These are phyloP conservation scores for Linderniella brevidens DNA, from an alignment of 257 asterid species.

Conservation along the genomic window DNA sequence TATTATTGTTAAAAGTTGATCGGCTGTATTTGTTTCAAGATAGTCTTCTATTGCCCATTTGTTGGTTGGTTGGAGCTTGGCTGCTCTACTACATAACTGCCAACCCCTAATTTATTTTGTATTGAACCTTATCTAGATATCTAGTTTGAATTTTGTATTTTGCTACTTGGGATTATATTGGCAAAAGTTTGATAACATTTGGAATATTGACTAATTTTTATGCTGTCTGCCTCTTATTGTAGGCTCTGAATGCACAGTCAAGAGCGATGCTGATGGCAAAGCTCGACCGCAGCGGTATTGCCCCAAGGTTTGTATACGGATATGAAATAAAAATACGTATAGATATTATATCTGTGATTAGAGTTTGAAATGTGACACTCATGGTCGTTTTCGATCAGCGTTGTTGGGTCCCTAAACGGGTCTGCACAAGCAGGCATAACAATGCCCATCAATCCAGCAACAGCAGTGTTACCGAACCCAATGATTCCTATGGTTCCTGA, in stretches of 20 bases:
- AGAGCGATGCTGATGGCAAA: slow-evolving; percentile 93
- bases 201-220: too few species aligned
- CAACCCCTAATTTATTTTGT: background rate
- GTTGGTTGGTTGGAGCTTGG: too few species aligned
- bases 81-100: background rate
- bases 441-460: slow-evolving; percentile 45
- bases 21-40: background rate
- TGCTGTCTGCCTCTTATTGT: slow-evolving; percentile 9
- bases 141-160: too few species aligned
- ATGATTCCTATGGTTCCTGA: slow-evolving; percentile 50
- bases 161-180: too few species aligned
- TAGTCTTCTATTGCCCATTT: too few species aligned
- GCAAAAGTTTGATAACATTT: too few species aligned
- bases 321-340: background rate
- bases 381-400: slow-evolving; percentile 22
- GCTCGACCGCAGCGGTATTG: slow-evolving; percentile 86
- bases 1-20: background rate
- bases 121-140: background rate
- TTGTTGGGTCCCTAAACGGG: slow-evolving; percentile 52
- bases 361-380: background rate
- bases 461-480: slow-evolving; percentile 28
- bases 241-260: slow-evolving; percentile 94
- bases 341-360: background rate
- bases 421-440: slow-evolving; percentile 45
- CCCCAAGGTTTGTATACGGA: slow-evolving; percentile 42